Evolutionary conservation across 2,329 filamentous ascomycete species (phyloP).

Genomic region (Colletotrichum brevisporum): DNA sequence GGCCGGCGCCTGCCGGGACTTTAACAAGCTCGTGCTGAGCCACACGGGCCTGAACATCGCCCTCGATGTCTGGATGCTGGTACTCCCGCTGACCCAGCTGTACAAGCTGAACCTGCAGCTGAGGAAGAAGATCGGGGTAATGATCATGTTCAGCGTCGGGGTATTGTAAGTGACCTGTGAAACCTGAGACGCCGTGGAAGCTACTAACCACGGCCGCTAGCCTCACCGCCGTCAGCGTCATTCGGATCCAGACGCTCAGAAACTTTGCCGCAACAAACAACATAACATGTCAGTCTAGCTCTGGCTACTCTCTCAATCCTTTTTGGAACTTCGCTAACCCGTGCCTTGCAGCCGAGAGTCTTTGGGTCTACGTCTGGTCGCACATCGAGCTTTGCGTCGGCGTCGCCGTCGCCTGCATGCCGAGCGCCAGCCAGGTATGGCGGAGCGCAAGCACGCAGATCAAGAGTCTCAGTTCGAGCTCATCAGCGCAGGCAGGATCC

Average conservation of each 20-base stretch:
- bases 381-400: slow-evolving; percentile 2
- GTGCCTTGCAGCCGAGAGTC: neutral
- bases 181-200: neutral
- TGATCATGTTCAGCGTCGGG: slow-evolving; percentile 49
- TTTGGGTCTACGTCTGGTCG: slow-evolving; percentile 17
- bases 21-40: slow-evolving; percentile 46
- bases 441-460: too few relatives aligned
- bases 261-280: slow-evolving; percentile 5
- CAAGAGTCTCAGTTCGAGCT: too few relatives aligned
- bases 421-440: slow-evolving; percentile 14
- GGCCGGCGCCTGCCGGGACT: slow-evolving; percentile 47
- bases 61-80: slow-evolving; percentile 50
- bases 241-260: neutral
- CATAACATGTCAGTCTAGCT: neutral
- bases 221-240: slow-evolving; percentile 14
- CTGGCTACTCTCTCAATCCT: neutral
- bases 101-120: slow-evolving; percentile 47
- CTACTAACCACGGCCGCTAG: neutral
- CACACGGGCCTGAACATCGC: slow-evolving; percentile 46
- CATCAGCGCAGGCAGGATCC: too few relatives aligned
- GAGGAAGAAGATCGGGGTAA: slow-evolving; percentile 49
- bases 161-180: neutral
- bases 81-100: slow-evolving; percentile 51
- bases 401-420: slow-evolving; percentile 14
- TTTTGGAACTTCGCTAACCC: too few relatives aligned